Conservation (phyloP, 1,139 yeast species). For the Debaryomyces fabryi region DNA sequence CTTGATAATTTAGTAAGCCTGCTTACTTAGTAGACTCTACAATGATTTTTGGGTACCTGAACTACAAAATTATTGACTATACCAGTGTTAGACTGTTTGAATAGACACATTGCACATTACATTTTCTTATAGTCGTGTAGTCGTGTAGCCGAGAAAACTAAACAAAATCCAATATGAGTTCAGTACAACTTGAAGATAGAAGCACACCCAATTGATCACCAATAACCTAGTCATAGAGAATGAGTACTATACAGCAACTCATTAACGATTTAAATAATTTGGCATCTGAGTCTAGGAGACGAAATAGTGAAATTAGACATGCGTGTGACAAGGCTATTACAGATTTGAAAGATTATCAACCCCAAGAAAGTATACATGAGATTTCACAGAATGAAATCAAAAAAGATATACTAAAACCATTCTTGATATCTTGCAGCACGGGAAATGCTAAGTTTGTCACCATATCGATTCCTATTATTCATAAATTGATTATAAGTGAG, state of each 20-base stretch:
- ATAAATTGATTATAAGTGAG: constrained; percentile 53
- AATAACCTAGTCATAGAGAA: constrained; percentile 12
- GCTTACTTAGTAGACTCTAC: background rate
- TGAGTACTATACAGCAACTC: constrained; percentile 50
- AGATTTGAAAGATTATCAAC: constrained; percentile 38
- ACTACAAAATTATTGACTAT: background rate
- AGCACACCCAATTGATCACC: background rate
- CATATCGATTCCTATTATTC: constrained; percentile 70
- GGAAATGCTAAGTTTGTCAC: constrained; percentile 75
- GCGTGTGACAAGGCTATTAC: constrained; percentile 67
- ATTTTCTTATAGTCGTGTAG: background rate
- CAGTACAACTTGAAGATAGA: background rate
- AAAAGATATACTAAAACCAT: constrained; percentile 66
- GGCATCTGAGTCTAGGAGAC: constrained; percentile 69
- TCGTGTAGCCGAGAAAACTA: constrained; percentile 3
- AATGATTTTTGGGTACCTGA: background rate
- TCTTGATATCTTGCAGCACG: constrained; percentile 70
- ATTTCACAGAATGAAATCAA: constrained; percentile 23
- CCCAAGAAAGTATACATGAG: constrained; percentile 16
- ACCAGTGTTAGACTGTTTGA: background rate
- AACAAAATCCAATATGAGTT: background rate
- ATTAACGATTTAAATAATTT: constrained; percentile 59
- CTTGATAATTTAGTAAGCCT: background rate
- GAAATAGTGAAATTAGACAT: constrained; percentile 64
- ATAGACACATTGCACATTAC: background rate